These are phyloP conservation scores for Penicillium dipodomyicola DNA, from an alignment of 495 filamentous ascomycete species.

Conservation along the genomic window DNA sequence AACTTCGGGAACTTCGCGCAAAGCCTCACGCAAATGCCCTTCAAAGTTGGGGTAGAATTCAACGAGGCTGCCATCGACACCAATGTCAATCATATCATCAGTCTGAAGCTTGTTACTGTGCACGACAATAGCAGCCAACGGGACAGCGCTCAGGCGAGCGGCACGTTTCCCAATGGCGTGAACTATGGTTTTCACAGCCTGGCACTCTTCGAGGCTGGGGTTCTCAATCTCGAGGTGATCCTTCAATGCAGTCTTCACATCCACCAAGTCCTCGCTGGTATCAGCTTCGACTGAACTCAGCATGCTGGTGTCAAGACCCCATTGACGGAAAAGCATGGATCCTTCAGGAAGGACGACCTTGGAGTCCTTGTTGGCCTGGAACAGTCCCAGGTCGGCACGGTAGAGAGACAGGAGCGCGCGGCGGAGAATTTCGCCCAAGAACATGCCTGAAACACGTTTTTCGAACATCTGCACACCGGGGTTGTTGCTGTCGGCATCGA, in stretches of 20 bases:
- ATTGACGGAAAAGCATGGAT: conserved; percentile 70
- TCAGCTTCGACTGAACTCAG: conserved; percentile 80
- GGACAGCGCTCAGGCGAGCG: conserved; percentile 83
- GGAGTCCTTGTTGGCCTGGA: conserved; percentile 67
- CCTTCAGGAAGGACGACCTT: conserved; percentile 63
- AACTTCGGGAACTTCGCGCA: conserved; percentile 67
- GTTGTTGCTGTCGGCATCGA: conserved; percentile 82
- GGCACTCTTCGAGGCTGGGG: conserved; percentile 71
- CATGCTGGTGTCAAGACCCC: conserved; percentile 87
- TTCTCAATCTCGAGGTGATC: conserved; percentile 69
- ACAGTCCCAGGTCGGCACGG: conserved; percentile 58
- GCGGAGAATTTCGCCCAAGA: conserved; percentile 90
- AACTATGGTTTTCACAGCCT: conserved; percentile 75
- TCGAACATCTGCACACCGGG: conserved; percentile 98
- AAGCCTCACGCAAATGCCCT: conserved; percentile 70
- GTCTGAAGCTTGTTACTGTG: conserved; percentile 64
- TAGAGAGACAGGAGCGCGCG: conserved; percentile 67
- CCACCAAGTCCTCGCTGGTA: conserved; percentile 56
- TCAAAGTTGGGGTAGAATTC: conserved; percentile 92
- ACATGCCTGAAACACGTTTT: conserved; percentile 98
- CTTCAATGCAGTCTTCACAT: conserved; percentile 72
- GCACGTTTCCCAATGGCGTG: conserved; percentile 84
- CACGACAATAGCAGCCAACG: conserved; percentile 77
- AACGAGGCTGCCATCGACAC: conserved; percentile 85
- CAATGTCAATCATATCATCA: conserved; percentile 74